Evolutionary conservation across 1,284 basidiomycete genomes (phyloP).

Genomic region (Veloboletus limbatus): DNA sequence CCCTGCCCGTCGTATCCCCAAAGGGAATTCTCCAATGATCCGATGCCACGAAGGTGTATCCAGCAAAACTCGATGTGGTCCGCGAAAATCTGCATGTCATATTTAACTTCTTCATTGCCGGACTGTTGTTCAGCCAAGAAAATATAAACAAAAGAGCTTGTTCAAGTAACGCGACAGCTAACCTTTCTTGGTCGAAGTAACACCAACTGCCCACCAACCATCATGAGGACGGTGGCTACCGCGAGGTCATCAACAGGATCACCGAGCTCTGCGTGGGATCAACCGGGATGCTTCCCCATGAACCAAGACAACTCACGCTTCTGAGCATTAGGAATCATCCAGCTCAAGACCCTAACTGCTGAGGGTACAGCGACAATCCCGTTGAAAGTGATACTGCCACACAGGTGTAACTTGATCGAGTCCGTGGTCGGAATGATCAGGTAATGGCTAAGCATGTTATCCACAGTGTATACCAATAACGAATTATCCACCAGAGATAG

Average conservation of each 20-base stretch:
- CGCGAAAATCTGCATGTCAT: constrained; percentile 97
- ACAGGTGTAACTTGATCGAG: constrained; percentile 82
- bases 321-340: constrained; percentile 94
- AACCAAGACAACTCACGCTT: constrained; percentile 62
- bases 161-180: constrained; percentile 3
- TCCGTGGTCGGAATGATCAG: constrained; percentile 85
- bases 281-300: constrained; percentile 6
- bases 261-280: constrained; percentile 66
- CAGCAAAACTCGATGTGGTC: constrained; percentile 97
- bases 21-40: constrained; percentile 91
- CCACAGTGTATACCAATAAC: constrained; percentile 94
- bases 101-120: constrained; percentile 87
- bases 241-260: constrained; percentile 93
- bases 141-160: constrained; percentile 5
- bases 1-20: constrained; percentile 95
- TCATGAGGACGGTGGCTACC: constrained; percentile 93
- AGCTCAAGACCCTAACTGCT: constrained; percentile 89
- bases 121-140: constrained; percentile 44
- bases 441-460: constrained; percentile 94
- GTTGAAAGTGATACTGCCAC: constrained; percentile 93
- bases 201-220: constrained; percentile 91
- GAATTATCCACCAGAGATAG: constrained; percentile 94
- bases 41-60: constrained; percentile 94
- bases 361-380: constrained; percentile 87
- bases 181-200: constrained; percentile 84